phyloP scores from a whole-genome alignment of 768 basidiomycete genomes.

The Phaeotremella skinneri region DNA sequence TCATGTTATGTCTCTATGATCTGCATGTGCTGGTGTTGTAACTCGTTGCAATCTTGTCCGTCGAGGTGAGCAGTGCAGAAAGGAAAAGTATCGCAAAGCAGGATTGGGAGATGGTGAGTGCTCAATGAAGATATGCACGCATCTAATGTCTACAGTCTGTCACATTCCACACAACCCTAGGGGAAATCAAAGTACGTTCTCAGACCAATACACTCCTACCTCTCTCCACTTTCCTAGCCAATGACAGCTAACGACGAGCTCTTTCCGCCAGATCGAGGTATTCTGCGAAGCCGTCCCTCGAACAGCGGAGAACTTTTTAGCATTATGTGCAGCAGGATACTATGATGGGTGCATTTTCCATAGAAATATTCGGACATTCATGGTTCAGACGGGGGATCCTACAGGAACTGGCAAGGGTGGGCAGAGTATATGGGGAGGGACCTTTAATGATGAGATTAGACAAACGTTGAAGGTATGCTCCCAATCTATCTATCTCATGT shows the following conservation, averaged over 20 bases:
- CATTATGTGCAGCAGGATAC: conserved; percentile 82
- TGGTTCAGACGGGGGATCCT: conserved; percentile 65
- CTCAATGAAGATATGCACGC: neutral
- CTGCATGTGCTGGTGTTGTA: too few species aligned
- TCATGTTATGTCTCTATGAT: too few species aligned
- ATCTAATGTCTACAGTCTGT: conserved; percentile 64
- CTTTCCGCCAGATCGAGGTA: conserved; percentile 70
- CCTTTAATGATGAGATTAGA: conserved; percentile 87
- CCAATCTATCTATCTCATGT: neutral
- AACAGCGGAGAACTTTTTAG: conserved; percentile 96
- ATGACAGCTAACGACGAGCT: neutral
- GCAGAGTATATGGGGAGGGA: conserved; percentile 91
- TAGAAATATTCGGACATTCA: conserved; percentile 90
- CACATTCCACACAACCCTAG: conserved; percentile 88
- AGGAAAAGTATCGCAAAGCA: neutral
- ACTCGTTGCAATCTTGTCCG: too few species aligned
- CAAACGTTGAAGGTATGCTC: conserved; percentile 80
- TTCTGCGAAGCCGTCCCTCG: conserved; percentile 97
- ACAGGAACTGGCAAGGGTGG: conserved; percentile 84
- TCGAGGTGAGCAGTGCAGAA: neutral
- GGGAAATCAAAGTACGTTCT: conserved; percentile 78
- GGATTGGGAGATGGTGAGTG: conserved; percentile 14
- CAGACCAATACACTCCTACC: neutral
- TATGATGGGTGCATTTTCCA: conserved; percentile 86
- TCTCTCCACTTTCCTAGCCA: neutral